Base-by-base conservation (phyloP, 805 yeast species). In the Maudiozyma barnettii region DNA sequence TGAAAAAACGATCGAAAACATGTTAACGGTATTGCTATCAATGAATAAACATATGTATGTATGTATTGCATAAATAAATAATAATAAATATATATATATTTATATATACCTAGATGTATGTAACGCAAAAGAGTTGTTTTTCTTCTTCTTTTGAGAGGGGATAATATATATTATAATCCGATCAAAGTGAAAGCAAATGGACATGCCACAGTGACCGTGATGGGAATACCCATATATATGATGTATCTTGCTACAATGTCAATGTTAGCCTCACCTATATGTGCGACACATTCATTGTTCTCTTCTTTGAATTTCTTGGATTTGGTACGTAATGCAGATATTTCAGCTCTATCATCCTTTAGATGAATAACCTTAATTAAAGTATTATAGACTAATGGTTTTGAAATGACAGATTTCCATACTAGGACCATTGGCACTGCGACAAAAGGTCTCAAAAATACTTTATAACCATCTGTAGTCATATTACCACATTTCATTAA, bases 181-280 rank as follows among this genome's bases (percentile, higher is more conserved):
- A 19, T 9, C 10, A 45, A 12, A 6, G 41, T 39, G 45, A 58
- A 58, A 1, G 55, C 46, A 5, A 55, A 29, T 0, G 71, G 66
- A 44, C 69, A 65, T 1, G 59, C 59, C 5, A 65, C 43, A 1
- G 75, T 65, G 0, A 84, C 82, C 21, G 75, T 65, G 29, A 71
- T 59, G 0, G 95, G 75, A 26, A 91, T 78, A 0, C 97, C 97
- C 2, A 86, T 82, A 65, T 91, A 91, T 1, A 89, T 85, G 18
- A 84, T 66, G 51, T 84, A 68, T 57, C 95, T 74, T 7, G 93
- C 89, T 30, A 87, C 65, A 4, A 87, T 83, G 52, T 84, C 93
- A 22, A 84, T 81, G 48, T 81, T 89, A 55, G 82, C 82, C 45
- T 90, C 74, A 5, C 79, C 75, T 49, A 73, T 72, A 58, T 76